phyloP scores from a whole-genome alignment of 1,284 basidiomycete genomes.

The Ceratobasidium sp. region DNA sequence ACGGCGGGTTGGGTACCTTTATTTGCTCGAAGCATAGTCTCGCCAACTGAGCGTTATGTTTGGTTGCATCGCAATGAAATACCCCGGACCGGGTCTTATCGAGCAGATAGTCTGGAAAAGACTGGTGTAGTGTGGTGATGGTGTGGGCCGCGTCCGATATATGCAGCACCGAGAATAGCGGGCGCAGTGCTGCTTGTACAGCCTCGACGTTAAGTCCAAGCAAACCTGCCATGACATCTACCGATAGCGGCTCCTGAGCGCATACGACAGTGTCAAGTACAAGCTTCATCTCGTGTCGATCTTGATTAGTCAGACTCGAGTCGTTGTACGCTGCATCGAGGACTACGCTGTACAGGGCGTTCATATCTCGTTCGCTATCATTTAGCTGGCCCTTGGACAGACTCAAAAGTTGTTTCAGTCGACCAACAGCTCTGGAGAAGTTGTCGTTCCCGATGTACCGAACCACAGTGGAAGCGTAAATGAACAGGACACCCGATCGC shows the following conservation, averaged over 20 bases:
- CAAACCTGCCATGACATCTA: background rate
- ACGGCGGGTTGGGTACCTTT: background rate
- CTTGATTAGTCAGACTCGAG: background rate
- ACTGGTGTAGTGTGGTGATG: slow-evolving; percentile 6
- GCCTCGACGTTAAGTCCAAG: background rate
- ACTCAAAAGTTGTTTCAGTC: background rate
- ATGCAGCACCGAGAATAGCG: background rate
- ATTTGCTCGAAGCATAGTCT: slow-evolving; percentile 16
- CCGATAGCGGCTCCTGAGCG: background rate
- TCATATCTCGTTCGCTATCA: background rate
- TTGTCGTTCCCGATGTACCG: background rate
- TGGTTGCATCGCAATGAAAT: background rate
- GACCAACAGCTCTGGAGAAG: background rate
- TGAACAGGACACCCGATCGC: slow-evolving; percentile 5
- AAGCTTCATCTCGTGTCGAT: background rate
- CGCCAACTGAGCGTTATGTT: background rate
- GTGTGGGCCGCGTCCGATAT: background rate
- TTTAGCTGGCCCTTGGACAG: background rate
- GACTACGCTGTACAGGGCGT: background rate
- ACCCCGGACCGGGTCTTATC: background rate
- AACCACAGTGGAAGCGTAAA: slow-evolving; percentile 11
- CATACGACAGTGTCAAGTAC: slow-evolving; percentile 13
- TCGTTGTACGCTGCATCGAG: too few relatives aligned
- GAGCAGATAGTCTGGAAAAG: slow-evolving; percentile 10
- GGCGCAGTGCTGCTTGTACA: background rate